Percentiles rank a stretch among this genome's conserved stretches.
Evolutionary conservation across 2,329 filamentous ascomycete species (phyloP).

Genomic region (Colletotrichum nymphaeae): DNA sequence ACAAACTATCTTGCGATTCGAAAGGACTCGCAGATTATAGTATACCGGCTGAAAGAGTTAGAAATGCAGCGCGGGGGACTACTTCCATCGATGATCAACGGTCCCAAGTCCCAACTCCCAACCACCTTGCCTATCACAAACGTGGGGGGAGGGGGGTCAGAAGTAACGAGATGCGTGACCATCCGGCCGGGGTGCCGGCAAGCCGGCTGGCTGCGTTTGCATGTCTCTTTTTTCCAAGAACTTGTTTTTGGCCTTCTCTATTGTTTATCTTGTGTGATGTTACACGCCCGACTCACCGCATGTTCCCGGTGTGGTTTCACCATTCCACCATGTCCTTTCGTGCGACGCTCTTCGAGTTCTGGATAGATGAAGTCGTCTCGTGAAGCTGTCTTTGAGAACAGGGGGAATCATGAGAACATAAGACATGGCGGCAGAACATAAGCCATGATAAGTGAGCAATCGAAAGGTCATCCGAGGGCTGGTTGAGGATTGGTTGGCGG

Average conservation of each 20-base stretch:
- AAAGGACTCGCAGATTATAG: background rate
- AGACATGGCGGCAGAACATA: background rate
- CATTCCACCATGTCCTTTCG: background rate
- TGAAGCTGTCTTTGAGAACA: background rate
- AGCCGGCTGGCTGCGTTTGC: background rate
- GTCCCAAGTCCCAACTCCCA: background rate
- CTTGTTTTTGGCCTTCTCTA: background rate
- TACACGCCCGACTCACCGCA: constrained; percentile 1
- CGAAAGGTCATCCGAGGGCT: too few species aligned
- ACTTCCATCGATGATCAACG: background rate
- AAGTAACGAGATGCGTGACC: background rate
- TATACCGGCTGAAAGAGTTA: background rate
- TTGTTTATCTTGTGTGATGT: background rate
- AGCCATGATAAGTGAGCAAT: too few species aligned
- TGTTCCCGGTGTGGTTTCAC: background rate
- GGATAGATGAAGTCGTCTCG: background rate
- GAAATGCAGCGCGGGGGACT: background rate
- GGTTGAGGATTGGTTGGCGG: background rate
- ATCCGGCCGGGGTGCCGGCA: background rate
- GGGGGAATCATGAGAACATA: background rate
- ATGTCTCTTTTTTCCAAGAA: background rate
- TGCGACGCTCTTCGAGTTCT: background rate
- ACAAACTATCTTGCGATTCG: background rate
- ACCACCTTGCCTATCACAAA: constrained; percentile 13
- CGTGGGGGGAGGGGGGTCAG: background rate